Evolutionary conservation across 345 rosid genomes (phyloP).

Genomic region (Salix koriyanagi): DNA sequence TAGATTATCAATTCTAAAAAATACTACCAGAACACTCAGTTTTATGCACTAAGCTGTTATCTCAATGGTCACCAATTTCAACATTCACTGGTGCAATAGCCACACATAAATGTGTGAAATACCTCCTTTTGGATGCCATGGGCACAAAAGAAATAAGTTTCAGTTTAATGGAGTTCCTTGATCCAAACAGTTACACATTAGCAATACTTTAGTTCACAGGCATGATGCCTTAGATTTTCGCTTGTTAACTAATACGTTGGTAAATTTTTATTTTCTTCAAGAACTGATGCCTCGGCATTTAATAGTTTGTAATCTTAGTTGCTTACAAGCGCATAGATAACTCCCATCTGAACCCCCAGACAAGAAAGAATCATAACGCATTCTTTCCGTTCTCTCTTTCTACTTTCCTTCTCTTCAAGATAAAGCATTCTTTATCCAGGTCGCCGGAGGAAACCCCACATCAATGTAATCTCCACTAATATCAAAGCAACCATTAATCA

Average conservation of each 20-base stretch:
- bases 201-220: not conserved
- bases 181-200: not conserved
- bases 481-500: not conserved
- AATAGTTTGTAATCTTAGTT: not conserved
- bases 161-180: not conserved
- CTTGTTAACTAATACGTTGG: not conserved
- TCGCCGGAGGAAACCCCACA: not conserved
- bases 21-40: not conserved
- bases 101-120: not conserved
- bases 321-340: not conserved
- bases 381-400: not conserved
- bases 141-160: not conserved
- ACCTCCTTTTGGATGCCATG: not conserved
- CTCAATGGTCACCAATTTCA: not conserved
- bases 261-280: not conserved
- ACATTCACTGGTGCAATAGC: not conserved
- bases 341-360: not conserved
- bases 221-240: not conserved
- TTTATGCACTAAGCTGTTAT: not conserved
- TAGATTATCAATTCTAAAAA: not conserved
- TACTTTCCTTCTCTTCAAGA: not conserved
- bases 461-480: not conserved
- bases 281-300: not conserved
- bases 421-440: not conserved
- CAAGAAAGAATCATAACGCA: not conserved